Conservation (phyloP, 75 land plant species). For the Pinus albicaulis region DNA sequence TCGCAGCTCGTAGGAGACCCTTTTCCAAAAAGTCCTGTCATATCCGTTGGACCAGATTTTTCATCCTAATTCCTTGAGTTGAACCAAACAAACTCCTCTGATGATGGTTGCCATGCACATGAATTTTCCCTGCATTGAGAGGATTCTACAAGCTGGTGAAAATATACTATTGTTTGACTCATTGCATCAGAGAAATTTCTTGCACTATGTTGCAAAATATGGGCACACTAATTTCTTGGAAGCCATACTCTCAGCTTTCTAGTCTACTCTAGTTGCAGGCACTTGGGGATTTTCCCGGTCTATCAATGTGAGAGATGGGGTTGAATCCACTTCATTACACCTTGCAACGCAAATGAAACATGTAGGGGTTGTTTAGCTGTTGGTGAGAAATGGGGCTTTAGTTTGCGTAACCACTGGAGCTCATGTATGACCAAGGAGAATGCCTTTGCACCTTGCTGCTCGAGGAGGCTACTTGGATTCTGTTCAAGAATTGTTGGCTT, state of each 20-base stretch:
- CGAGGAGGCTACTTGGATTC: constrained; percentile 59
- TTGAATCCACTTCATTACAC: no score
- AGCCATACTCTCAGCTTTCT: no score
- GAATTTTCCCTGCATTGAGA: constrained; percentile 60
- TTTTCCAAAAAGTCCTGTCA: no score
- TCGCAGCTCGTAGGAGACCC: no score
- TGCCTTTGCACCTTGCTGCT: no score
- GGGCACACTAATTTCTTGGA: no score
- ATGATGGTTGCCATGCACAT: constrained; percentile 83
- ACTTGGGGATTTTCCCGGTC: no score
- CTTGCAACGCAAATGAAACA: no score
- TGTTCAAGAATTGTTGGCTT: constrained; percentile 59
- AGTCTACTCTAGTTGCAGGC: no score
- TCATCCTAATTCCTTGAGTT: constrained; percentile 56
- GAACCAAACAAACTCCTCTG: constrained; percentile 80
- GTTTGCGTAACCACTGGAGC: constrained; percentile 82
- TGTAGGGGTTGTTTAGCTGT: no score
- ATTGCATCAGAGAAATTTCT: constrained; percentile 68
- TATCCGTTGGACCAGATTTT: constrained; percentile 40
- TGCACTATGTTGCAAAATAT: constrained; percentile 91
- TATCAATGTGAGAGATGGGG: no score
- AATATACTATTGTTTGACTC: constrained; percentile 87
- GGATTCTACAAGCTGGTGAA: constrained; percentile 65
- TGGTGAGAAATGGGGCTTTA: constrained; percentile 76
- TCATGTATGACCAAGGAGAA: constrained; percentile 72